Conservation (phyloP, 2,329 filamentous ascomycete genomes). For the Hortaea sp. region DNA sequence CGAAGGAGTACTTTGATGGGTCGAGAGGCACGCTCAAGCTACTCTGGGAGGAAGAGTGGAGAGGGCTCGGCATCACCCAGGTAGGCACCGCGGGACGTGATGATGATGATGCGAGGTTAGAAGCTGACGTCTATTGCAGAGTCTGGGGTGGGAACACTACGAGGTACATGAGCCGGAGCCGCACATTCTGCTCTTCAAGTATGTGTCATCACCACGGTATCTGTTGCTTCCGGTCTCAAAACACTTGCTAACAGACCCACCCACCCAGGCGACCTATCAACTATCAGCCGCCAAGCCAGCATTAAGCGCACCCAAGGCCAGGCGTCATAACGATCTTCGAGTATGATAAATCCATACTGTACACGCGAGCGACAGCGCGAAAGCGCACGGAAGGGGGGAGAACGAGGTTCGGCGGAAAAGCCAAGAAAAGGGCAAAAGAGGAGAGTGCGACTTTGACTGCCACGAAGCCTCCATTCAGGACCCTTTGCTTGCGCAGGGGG, state of each 20-base stretch:
- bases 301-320: no score
- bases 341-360: no score
- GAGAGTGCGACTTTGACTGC: no score
- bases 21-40: slow-evolving; percentile 88
- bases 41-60: slow-evolving; percentile 97
- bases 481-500: no score
- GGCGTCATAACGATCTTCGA: no score
- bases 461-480: no score
- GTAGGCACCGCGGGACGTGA: slow-evolving; percentile 38
- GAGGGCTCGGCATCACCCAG: slow-evolving; percentile 93
- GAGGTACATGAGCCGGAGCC: slow-evolving; percentile 98
- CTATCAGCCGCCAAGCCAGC: slow-evolving; percentile 57
- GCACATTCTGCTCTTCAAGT: slow-evolving; percentile 98
- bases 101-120: background rate
- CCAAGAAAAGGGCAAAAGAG: no score
- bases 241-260: background rate
- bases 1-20: slow-evolving; percentile 85
- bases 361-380: no score
- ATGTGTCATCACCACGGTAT: slow-evolving; percentile 30
- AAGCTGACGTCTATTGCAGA: slow-evolving; percentile 44
- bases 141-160: slow-evolving; percentile 97
- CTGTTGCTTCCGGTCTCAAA: background rate
- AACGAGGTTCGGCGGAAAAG: no score
- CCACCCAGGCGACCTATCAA: slow-evolving; percentile 66
- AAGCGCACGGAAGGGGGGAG: no score